A percentile compares a stretch with the other conserved stretches of the same genome.
Evolutionary conservation across 371 early-diverging fungal species (phyloP).

Genomic region (Mucor saturninus): DNA sequence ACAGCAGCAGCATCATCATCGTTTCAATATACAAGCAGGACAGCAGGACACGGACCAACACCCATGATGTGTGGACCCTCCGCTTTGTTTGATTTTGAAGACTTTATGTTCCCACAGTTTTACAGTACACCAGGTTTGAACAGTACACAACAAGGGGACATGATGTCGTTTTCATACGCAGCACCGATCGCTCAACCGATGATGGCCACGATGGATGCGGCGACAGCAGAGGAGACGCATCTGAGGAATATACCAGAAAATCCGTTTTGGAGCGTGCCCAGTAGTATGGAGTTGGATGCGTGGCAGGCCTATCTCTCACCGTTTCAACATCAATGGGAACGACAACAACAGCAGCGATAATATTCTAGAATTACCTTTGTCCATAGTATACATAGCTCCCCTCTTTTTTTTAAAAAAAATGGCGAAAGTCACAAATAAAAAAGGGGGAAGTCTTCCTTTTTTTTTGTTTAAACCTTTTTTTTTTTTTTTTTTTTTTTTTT

Average conservation of each 20-base stretch:
- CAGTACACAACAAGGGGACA: not conserved
- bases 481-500: too few relatives aligned
- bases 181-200: not conserved
- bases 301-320: constrained; percentile 41
- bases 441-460: too few relatives aligned
- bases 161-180: not conserved
- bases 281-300: constrained; percentile 41
- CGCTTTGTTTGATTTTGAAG: constrained; percentile 7
- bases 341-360: not conserved
- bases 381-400: too few relatives aligned
- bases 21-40: not conserved
- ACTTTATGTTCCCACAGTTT: constrained; percentile 1
- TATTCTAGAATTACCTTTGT: too few relatives aligned
- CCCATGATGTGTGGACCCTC: not conserved
- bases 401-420: too few relatives aligned
- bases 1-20: not conserved
- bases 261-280: constrained; percentile 54
- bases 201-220: too few relatives aligned
- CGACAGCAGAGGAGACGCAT: not conserved
- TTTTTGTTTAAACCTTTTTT: too few relatives aligned
- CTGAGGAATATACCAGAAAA: constrained; percentile 43
- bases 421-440: too few relatives aligned
- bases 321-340: constrained; percentile 9
- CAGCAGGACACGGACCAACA: not conserved
- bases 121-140: not conserved